phyloP scores from a whole-genome alignment of 106 monocot species.

The Acorus calamus region DNA sequence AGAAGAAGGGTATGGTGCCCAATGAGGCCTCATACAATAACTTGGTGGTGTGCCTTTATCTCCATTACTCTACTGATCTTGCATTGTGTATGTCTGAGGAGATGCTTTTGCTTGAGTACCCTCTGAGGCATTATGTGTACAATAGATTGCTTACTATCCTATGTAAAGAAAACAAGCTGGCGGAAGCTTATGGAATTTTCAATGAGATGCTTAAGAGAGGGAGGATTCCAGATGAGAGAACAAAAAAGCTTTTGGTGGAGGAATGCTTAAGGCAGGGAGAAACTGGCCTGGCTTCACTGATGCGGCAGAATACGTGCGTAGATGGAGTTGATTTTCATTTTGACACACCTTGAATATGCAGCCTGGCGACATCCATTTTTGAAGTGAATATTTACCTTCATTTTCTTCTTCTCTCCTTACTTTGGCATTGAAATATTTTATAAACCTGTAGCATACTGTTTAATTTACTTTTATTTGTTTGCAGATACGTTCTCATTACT shows the following conservation, averaged over 20 bases:
- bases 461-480: too few species aligned
- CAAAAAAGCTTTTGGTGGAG: constrained; percentile 22
- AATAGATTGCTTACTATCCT: constrained; percentile 20
- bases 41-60: constrained; percentile 15
- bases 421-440: too few species aligned
- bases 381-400: too few species aligned
- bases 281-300: constrained; percentile 17
- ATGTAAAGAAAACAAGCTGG: constrained; percentile 7
- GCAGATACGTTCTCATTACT: too few species aligned
- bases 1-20: constrained; percentile 33
- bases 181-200: constrained; percentile 14
- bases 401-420: too few species aligned
- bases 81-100: constrained; percentile 26
- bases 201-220: constrained; percentile 29
- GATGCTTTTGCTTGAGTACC: constrained; percentile 28
- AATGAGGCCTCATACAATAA: constrained; percentile 19
- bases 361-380: too few species aligned
- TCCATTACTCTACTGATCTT: constrained; percentile 6
- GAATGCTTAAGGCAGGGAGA: constrained; percentile 16
- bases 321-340: background rate
- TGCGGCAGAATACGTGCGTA: constrained; percentile 5
- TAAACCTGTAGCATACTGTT: too few species aligned
- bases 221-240: constrained; percentile 13
- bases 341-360: too few species aligned
- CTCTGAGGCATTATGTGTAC: constrained; percentile 10